Conservation (phyloP, 768 basidiomycete species). For the Gautieria morchelliformis region DNA sequence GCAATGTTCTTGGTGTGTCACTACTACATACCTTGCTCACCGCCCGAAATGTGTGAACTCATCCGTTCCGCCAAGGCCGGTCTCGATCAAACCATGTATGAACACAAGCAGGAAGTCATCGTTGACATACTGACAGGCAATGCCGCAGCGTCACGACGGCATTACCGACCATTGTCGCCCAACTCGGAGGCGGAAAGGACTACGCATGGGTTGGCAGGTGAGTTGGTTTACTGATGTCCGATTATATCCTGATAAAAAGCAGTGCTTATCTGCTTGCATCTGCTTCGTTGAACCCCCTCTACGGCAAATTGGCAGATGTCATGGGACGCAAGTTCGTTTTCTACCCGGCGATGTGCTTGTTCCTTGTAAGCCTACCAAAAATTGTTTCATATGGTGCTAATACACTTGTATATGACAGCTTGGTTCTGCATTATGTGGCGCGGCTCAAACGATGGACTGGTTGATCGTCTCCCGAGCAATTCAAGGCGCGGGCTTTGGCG, state of each 20-base stretch:
- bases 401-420: slow-evolving; percentile 12
- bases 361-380: slow-evolving; percentile 46
- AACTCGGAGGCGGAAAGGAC: slow-evolving; percentile 49
- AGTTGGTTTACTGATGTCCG: slow-evolving; percentile 11
- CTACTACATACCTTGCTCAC: background rate
- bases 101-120: too few species aligned
- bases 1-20: slow-evolving; percentile 26
- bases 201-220: slow-evolving; percentile 72
- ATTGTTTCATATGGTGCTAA: background rate
- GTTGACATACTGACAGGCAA: too few species aligned
- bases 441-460: slow-evolving; percentile 36
- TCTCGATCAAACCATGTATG: slow-evolving; percentile 27
- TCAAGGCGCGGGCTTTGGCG: slow-evolving; percentile 36
- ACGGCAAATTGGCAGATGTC: slow-evolving; percentile 67
- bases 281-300: slow-evolving; percentile 57
- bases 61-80: slow-evolving; percentile 22
- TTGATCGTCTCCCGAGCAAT: slow-evolving; percentile 30
- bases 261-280: slow-evolving; percentile 71
- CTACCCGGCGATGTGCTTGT: slow-evolving; percentile 52
- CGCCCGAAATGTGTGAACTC: background rate
- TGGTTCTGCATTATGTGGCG: slow-evolving; percentile 32
- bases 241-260: slow-evolving; percentile 5
- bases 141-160: slow-evolving; percentile 53
- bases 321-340: slow-evolving; percentile 58
- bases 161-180: slow-evolving; percentile 56